Evolutionary conservation across 768 basidiomycete genomes (phyloP).

Genomic region (Auriculariales sp.): DNA sequence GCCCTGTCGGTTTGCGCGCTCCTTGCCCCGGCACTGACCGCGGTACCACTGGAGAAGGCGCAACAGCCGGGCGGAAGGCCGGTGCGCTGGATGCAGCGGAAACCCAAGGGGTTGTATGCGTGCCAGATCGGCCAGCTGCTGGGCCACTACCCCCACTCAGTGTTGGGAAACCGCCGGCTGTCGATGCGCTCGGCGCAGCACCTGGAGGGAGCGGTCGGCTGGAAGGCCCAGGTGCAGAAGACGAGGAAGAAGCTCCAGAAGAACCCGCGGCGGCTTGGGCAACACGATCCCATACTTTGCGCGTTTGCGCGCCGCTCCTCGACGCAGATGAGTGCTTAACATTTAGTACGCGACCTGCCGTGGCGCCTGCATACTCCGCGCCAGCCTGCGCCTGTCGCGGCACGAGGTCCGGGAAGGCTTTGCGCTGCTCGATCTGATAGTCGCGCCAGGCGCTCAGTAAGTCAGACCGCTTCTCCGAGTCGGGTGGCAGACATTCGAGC

Average conservation of each 20-base stretch:
- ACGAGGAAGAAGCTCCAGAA: slow-evolving; percentile 17
- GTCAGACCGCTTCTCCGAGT: slow-evolving; percentile 70
- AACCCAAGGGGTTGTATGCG: slow-evolving; percentile 49
- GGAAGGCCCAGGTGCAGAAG: slow-evolving; percentile 11
- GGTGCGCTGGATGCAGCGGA: slow-evolving; percentile 11
- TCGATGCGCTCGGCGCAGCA: slow-evolving; percentile 8
- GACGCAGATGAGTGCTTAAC: slow-evolving; percentile 62
- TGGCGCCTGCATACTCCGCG: slow-evolving; percentile 61
- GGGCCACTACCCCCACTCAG: slow-evolving; percentile 10
- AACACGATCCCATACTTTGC: slow-evolving; percentile 75
- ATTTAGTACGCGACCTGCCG: slow-evolving; percentile 70
- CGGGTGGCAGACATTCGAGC: slow-evolving; percentile 58
- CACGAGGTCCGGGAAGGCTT: slow-evolving; percentile 68
- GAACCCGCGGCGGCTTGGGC: slow-evolving; percentile 56
- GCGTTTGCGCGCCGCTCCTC: slow-evolving; percentile 36
- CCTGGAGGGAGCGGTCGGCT: slow-evolving; percentile 22
- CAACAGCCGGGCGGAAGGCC: background rate
- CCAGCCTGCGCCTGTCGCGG: slow-evolving; percentile 33
- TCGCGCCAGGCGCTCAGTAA: slow-evolving; percentile 68
- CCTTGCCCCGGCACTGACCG: background rate
- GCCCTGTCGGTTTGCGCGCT: background rate
- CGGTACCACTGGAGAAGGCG: background rate
- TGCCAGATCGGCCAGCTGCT: slow-evolving; percentile 20
- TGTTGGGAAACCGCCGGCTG: slow-evolving; percentile 17
- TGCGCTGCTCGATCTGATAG: slow-evolving; percentile 77